Percentiles rank a stretch among this genome's conserved stretches.
Conservation (phyloP, 2,329 filamentous ascomycete species). For the Hymenoscyphus infarciens region DNA sequence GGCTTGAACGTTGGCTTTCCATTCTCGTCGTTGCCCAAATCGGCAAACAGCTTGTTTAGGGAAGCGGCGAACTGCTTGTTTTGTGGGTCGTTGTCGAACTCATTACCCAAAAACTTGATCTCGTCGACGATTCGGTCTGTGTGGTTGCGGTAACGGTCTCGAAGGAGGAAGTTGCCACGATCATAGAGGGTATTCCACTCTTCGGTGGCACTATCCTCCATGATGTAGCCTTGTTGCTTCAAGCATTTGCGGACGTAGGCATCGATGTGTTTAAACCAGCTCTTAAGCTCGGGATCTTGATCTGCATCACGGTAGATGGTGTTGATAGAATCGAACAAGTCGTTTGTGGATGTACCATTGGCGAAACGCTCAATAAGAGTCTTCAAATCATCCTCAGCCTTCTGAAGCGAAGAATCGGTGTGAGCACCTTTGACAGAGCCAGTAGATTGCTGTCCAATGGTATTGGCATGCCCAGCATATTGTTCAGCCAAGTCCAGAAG, state of each 20-base stretch:
- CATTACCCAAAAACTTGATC: constrained; percentile 80
- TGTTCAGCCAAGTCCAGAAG: constrained; percentile 79
- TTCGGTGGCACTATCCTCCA: constrained; percentile 73
- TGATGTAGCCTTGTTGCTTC: constrained; percentile 85
- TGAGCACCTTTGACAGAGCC: constrained; percentile 72
- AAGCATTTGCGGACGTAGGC: constrained; percentile 77
- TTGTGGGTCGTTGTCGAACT: constrained; percentile 84
- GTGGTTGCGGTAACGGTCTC: constrained; percentile 81
- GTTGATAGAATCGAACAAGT: constrained; percentile 80
- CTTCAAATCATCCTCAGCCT: constrained; percentile 77
- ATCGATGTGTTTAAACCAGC: constrained; percentile 83
- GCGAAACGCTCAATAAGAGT: constrained; percentile 91
- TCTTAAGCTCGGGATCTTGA: constrained; percentile 76
- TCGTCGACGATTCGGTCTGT: constrained; percentile 86
- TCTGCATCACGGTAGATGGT: constrained; percentile 86
- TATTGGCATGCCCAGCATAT: constrained; percentile 73
- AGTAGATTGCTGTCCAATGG: constrained; percentile 59
- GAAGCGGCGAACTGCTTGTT: constrained; percentile 78
- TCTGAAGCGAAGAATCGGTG: constrained; percentile 57
- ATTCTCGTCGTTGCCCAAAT: constrained; percentile 81
- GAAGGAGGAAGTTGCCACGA: constrained; percentile 78
- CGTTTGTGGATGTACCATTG: constrained; percentile 85
- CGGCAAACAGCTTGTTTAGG: constrained; percentile 79
- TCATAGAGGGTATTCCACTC: constrained; percentile 87
- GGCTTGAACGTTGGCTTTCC: constrained; percentile 90